Evolutionary conservation across 106 monocot species (phyloP).

Genomic region (Posidonia australis): DNA sequence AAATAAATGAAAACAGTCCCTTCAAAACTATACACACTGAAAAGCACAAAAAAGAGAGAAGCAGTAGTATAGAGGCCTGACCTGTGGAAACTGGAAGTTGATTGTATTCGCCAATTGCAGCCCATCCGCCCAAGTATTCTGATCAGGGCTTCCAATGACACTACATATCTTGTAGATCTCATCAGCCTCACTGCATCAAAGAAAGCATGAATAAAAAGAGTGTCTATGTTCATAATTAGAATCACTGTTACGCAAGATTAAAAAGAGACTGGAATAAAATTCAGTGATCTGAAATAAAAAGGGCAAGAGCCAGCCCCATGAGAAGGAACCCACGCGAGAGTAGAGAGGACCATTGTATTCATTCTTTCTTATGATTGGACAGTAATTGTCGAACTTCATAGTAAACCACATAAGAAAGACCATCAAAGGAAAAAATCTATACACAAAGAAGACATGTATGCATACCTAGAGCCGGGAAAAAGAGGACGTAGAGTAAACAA

Average conservation of each 20-base stretch:
- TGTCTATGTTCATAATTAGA: no score
- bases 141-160: constrained; percentile 56
- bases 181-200: constrained; percentile 46
- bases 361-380: no score
- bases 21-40: no score
- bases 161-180: constrained; percentile 76
- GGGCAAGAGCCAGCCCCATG: no score
- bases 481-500: constrained; percentile 87
- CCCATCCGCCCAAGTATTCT: constrained; percentile 49
- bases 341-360: no score
- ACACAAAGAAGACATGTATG: not conserved
- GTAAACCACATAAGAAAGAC: not conserved
- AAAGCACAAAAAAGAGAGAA: not conserved
- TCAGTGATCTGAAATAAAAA: no score
- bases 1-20: no score
- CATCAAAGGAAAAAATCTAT: not conserved
- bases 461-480: constrained; percentile 92
- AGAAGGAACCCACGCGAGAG: no score
- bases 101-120: constrained; percentile 41
- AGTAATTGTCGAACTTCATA: no score
- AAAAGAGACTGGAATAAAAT: no score
- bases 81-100: constrained; percentile 50
- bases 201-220: not conserved
- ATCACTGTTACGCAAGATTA: no score
- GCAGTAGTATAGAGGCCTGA: not conserved